Evolutionary conservation across 352 stramenopile genomes (phyloP), one percentile per base, ranked within the genome.

Genomic region (Elongisporangium senticosum): DNA sequence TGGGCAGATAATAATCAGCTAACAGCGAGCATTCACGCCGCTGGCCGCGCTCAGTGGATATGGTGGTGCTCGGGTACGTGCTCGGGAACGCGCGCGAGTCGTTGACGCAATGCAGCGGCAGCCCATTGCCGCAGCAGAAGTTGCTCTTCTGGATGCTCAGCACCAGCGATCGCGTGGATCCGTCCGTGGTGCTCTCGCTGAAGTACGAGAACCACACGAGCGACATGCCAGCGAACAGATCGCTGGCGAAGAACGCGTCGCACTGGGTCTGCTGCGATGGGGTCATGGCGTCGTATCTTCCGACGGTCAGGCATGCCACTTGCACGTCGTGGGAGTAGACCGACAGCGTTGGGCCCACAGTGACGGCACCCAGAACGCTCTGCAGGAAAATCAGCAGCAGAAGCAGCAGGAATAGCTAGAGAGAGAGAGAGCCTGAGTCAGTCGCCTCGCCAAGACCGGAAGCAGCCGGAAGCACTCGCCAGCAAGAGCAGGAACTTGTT

Each of bases 181-280:
- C 64, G 37, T 72, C 62, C 21, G 55, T 58, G 20, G 75, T 47
- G 56, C 78, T 89, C 57, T 76, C 71, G 22, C 62, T 55, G 61
- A 87, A 90, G 61, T 90, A 93, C 19, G 76, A 74, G 50, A 90
- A 79, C 83, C 83, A 93, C 26, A 87, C 81, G 15, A 93, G 65
- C 53, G 76, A 72, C 28, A 73, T 69, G 49, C 83, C 80, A 0
- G 74, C 77, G 26, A 89, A 93, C 22, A 72, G 71, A 55, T 89
- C 71, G 56, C 75, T 86, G 39, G 60, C 68, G 55, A 76, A 70
- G 55, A 87, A 90, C 17, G 61, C 55, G 17, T 86, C 72, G 53
- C 80, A 90, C 26, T 53, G 61, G 8, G 58, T 49, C 49, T 84
- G 78, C 21, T 70, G 49, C 1, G 48, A n/a, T 11, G 65, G 54